These are phyloP conservation scores for Suillus cothurnatus DNA, from an alignment of 768 basidiomycete species.

Conservation along the genomic window DNA sequence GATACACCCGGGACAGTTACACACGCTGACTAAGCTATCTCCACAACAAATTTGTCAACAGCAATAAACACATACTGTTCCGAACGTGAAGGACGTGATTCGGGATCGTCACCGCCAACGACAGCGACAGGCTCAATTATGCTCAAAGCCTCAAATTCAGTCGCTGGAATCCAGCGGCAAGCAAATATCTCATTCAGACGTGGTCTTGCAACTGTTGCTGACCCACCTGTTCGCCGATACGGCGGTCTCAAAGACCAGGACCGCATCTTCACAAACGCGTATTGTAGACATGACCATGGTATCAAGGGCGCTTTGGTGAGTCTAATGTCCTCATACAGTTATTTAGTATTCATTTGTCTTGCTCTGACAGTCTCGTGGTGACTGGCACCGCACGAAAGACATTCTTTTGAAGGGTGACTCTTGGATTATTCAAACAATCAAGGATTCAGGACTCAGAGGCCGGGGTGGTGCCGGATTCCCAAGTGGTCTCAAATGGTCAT, in stretches of 20 bases:
- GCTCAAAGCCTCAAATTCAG: slow-evolving; percentile 31
- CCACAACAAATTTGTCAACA: slow-evolving; percentile 4
- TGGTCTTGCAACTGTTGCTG: slow-evolving; percentile 69
- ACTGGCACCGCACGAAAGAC: slow-evolving; percentile 99
- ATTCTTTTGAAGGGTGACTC: slow-evolving; percentile 93
- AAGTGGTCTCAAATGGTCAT: slow-evolving; percentile 95
- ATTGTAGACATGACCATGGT: slow-evolving; percentile 86
- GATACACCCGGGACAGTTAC: neutral
- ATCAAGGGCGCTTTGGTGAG: slow-evolving; percentile 89
- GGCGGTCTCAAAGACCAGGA: slow-evolving; percentile 96
- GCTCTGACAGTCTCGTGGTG: slow-evolving; percentile 73
- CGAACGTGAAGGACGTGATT: neutral
- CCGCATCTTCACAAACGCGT: slow-evolving; percentile 91
- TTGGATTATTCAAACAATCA: slow-evolving; percentile 96
- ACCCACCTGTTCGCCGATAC: slow-evolving; percentile 88
- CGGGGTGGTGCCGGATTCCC: slow-evolving; percentile 98
- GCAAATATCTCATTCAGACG: slow-evolving; percentile 20
- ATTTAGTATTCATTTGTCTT: slow-evolving; percentile 10
- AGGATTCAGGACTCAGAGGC: slow-evolving; percentile 93
- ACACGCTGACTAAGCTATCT: neutral
- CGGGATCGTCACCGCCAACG: slow-evolving; percentile 14
- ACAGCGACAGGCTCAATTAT: slow-evolving; percentile 22
- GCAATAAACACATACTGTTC: neutral
- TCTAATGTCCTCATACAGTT: slow-evolving; percentile 8
- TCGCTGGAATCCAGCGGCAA: slow-evolving; percentile 23